Evolutionary conservation across 345 rosid species (phyloP).

Genomic region (Abelmoschus esculentus): DNA sequence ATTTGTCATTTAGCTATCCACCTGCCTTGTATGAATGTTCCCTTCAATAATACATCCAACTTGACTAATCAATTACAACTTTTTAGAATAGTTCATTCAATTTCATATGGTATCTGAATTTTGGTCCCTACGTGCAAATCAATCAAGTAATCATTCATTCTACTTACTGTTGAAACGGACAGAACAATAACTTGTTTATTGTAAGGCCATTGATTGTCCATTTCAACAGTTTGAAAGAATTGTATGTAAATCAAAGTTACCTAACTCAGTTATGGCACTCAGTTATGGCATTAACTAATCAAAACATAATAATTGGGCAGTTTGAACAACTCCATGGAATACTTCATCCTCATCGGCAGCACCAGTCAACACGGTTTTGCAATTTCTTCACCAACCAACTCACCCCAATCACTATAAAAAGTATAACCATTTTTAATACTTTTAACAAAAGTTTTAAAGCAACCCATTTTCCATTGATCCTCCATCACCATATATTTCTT

Average conservation of each 20-base stretch:
- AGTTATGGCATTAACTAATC: not conserved
- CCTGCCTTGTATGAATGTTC: not conserved
- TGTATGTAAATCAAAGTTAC: not conserved
- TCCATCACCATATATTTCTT: not conserved
- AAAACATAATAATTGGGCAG: not conserved
- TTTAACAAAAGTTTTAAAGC: too few relatives aligned
- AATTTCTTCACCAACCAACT: not conserved
- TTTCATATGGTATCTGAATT: not conserved
- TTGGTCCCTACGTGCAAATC: too few relatives aligned
- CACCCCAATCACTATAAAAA: not conserved
- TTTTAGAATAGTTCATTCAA: not conserved
- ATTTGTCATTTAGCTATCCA: not conserved
- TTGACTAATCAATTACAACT: not conserved
- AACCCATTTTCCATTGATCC: not conserved
- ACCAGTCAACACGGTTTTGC: too few relatives aligned
- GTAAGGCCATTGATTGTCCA: not conserved
- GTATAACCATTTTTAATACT: not conserved
- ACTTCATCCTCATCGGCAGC: too few relatives aligned
- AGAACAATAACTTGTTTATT: too few relatives aligned
- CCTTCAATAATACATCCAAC: not conserved
- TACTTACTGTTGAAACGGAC: too few relatives aligned
- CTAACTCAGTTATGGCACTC: not conserved
- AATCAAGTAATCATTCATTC: too few relatives aligned
- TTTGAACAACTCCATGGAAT: too few relatives aligned
- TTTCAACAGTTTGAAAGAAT: not conserved